Conservation (phyloP, 768 basidiomycete genomes). For the Mycena kentingensis region DNA sequence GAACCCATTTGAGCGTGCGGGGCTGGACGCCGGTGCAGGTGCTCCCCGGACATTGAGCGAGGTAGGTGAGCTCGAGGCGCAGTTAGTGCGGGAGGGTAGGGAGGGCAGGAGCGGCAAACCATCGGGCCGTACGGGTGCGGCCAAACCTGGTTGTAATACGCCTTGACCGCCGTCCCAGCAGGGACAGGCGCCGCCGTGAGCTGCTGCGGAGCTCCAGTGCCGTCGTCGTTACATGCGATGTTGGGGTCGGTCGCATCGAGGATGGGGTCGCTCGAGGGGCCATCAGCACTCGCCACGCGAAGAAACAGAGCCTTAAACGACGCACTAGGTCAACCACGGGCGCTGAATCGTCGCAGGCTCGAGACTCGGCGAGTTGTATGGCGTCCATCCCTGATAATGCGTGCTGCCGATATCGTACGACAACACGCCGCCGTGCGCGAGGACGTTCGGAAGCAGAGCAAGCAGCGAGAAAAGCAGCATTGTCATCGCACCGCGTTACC, state of each 20-base stretch:
- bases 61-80: slow-evolving; percentile 39
- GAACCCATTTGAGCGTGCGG: slow-evolving; percentile 43
- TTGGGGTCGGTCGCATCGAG: slow-evolving; percentile 38
- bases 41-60: slow-evolving; percentile 47
- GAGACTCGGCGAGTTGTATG: slow-evolving; percentile 44
- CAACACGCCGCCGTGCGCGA: slow-evolving; percentile 49
- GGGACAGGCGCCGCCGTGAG: slow-evolving; percentile 40
- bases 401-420: slow-evolving; percentile 41
- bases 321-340: slow-evolving; percentile 48
- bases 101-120: slow-evolving; percentile 27
- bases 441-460: slow-evolving; percentile 32
- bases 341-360: slow-evolving; percentile 47
- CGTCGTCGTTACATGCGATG: slow-evolving; percentile 50
- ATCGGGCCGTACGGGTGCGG: slow-evolving; percentile 47
- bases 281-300: not conserved
- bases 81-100: not conserved
- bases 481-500: too few relatives aligned
- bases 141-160: slow-evolving; percentile 50
- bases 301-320: not conserved
- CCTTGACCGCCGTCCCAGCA: slow-evolving; percentile 45
- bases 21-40: slow-evolving; percentile 44
- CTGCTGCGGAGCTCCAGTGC: slow-evolving; percentile 41
- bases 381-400: slow-evolving; percentile 43
- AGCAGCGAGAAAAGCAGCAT: slow-evolving; percentile 28
- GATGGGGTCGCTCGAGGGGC: slow-evolving; percentile 42